A percentile compares a stretch with the other conserved stretches of the same genome.
Evolutionary conservation across 148 eudicot genomes (phyloP).

Genomic region (Chenopodium quinoa): DNA sequence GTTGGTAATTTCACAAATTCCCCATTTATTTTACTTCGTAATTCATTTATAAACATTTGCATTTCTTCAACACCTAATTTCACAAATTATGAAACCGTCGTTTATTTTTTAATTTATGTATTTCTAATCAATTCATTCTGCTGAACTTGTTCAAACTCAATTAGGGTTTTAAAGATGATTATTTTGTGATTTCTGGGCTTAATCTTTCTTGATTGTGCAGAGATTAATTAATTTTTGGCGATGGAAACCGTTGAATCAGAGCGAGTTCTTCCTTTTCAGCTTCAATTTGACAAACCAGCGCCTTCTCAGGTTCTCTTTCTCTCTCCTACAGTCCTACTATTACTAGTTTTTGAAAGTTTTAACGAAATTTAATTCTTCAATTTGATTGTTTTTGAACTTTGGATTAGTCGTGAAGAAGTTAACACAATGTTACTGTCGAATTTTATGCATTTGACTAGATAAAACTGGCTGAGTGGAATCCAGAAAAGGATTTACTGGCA

Average conservation of each 20-base stretch:
- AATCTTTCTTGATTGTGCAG: background rate
- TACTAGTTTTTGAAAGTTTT: background rate
- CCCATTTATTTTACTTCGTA: background rate
- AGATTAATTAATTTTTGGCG: background rate
- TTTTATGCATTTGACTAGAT: constrained; percentile 38
- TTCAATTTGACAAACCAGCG: constrained; percentile 88
- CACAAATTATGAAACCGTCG: background rate
- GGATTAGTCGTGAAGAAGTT: background rate
- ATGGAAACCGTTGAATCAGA: constrained; percentile 70
- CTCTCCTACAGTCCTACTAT: background rate
- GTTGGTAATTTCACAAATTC: background rate
- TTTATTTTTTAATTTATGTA: background rate
- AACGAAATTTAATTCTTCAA: background rate
- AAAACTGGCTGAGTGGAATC: constrained; percentile 92
- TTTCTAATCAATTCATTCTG: background rate
- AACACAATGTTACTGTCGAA: background rate
- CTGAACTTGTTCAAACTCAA: background rate
- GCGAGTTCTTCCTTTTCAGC: constrained; percentile 82
- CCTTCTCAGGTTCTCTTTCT: constrained; percentile 63
- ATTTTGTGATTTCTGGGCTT: background rate
- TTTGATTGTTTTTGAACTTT: background rate
- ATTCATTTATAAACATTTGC: background rate
- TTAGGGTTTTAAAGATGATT: constrained; percentile 1
- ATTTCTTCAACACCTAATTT: background rate
- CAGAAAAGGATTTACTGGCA: constrained; percentile 95